Evolutionary conservation across 108 stramenopile genomes (phyloP).

Genomic region (Nitzschia sp.): DNA sequence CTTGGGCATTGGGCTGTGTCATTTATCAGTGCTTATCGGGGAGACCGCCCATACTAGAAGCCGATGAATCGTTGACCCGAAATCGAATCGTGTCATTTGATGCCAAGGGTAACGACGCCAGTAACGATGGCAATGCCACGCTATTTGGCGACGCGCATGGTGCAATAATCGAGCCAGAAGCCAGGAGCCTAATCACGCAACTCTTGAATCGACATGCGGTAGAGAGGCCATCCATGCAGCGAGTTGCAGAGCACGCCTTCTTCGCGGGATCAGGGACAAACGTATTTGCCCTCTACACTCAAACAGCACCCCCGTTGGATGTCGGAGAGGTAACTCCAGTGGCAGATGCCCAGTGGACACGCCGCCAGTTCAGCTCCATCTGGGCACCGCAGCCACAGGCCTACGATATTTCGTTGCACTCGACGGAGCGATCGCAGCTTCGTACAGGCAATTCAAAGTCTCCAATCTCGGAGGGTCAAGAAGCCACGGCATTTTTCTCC

Average conservation of each 20-base stretch:
- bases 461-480: slow-evolving; percentile 62
- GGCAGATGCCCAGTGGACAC: slow-evolving; percentile 77
- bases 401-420: slow-evolving; percentile 49
- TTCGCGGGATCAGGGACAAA: slow-evolving; percentile 55
- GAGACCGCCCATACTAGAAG: slow-evolving; percentile 89
- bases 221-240: slow-evolving; percentile 60
- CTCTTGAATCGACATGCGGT: slow-evolving; percentile 43
- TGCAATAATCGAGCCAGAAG: slow-evolving; percentile 20
- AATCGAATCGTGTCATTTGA: slow-evolving; percentile 87
- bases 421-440: background rate
- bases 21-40: slow-evolving; percentile 92
- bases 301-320: slow-evolving; percentile 60
- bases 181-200: slow-evolving; percentile 53
- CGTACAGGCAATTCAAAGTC: background rate
- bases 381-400: slow-evolving; percentile 87
- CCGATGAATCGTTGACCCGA: slow-evolving; percentile 67
- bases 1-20: slow-evolving; percentile 97
- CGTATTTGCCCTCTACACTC: slow-evolving; percentile 57
- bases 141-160: slow-evolving; percentile 58
- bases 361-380: slow-evolving; percentile 86
- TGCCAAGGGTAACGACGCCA: background rate
- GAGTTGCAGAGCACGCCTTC: slow-evolving; percentile 54
- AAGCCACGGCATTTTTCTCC: slow-evolving; percentile 49
- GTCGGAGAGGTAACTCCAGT: slow-evolving; percentile 61
- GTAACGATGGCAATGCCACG: background rate